Evolutionary conservation across 78 protist species (phyloP), one percentile per base, ranked within the genome.

Genomic region (Dictyostelium citrinum): DNA sequence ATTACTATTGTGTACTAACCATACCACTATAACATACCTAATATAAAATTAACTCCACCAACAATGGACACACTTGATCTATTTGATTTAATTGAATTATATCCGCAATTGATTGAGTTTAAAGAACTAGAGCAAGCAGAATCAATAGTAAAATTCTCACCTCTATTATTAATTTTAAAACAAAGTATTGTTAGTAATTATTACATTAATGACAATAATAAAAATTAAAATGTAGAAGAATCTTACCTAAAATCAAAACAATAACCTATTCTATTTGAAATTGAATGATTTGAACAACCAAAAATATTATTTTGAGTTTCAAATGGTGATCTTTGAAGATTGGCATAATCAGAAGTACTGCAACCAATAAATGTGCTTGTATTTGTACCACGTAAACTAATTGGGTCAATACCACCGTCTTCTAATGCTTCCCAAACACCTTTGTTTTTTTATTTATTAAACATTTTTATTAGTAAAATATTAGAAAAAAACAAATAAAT

Each of bases 111-210:
- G 39, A 74, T 39, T 33, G 80, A 55, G 39, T 72, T 72, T 37
- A 97, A 90, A 8, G 98, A 84, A 22, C 95, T 76, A 14, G 97
- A 84, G 82, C 99, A 97, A 22, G 99, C 99, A 20, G 98, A 95
- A 71, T 98, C 99, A 10, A 97, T 35, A 10, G 94, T 27, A 2
- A 90, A 8, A 16, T 70, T 77, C n/a, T 97, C 97, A n/a, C 98
- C 98, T 24, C 39, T 1, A 22, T 55, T 12, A 16, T 16, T 4
- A 49, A 49, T 4, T 12, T 1, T 12, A 20, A 55, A 97, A 86
- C 2, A 55, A 55, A 5, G 16, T 49, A 49, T 2, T 49, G 11
- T 16, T 49, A 49, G 22, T 49, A 49, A 16, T 49, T 16, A 49
- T 5, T 8, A 46, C 14, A 46, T 14, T 1, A 49, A 49, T 14